Evolutionary conservation across 192 early-diverging fungal species (phyloP).

Genomic region (Linnemannia zychae): DNA sequence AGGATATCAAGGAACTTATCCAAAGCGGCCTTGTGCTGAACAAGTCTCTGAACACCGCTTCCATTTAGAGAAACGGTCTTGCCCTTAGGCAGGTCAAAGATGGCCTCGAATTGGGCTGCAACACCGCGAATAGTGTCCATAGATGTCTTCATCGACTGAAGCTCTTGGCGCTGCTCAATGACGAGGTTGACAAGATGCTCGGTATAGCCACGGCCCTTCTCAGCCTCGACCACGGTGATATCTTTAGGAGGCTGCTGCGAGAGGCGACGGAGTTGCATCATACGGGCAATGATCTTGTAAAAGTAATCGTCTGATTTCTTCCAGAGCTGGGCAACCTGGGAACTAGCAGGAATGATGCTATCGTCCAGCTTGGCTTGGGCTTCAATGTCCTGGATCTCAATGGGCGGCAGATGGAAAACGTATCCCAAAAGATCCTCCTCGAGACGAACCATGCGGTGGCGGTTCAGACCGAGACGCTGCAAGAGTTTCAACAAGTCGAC

Average conservation of each 20-base stretch:
- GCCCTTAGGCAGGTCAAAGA: constrained; percentile 35
- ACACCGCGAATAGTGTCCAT: constrained; percentile 43
- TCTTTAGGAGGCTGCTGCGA: constrained; percentile 65
- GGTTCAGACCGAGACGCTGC: constrained; percentile 72
- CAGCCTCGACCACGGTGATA: constrained; percentile 74
- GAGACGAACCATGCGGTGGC: constrained; percentile 50
- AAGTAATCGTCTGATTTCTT: constrained; percentile 77
- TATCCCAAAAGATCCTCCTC: constrained; percentile 61
- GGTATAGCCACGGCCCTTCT: constrained; percentile 71
- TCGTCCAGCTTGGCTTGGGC: constrained; percentile 49
- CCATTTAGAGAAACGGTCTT: constrained; percentile 38
- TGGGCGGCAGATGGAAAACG: constrained; percentile 55
- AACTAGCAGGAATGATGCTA: constrained; percentile 36
- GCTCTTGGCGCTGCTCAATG: constrained; percentile 66
- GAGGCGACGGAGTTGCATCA: constrained; percentile 69
- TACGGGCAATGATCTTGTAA: constrained; percentile 73
- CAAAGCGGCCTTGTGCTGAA: constrained; percentile 54
- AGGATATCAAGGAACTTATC: constrained; percentile 58
- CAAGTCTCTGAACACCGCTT: constrained; percentile 22
- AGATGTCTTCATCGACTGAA: constrained; percentile 56
- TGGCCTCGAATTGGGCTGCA: constrained; percentile 42
- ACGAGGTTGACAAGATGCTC: constrained; percentile 76
- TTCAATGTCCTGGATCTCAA: constrained; percentile 52
- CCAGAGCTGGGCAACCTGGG: constrained; percentile 59
- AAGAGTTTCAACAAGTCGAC: constrained; percentile 84